phyloP scores from a whole-genome alignment of 495 filamentous ascomycete genomes.

The Filosporella fistucella region DNA sequence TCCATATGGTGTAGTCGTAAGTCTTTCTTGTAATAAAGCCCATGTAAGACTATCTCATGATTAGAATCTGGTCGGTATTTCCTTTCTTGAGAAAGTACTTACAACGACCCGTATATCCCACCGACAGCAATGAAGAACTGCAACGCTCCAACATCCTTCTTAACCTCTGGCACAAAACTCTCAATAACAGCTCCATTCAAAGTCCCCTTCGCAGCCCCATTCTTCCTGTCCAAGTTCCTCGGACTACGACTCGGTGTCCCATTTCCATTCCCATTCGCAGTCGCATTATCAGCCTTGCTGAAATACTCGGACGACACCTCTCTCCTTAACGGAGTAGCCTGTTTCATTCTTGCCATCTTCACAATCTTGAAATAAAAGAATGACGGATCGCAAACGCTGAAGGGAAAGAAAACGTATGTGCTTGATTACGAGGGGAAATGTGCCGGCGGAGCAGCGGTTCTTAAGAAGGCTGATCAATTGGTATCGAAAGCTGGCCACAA shows the following conservation, averaged over 20 bases:
- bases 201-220: constrained; percentile 37
- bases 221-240: constrained; percentile 20
- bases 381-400: too few species aligned
- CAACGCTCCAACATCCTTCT: constrained; percentile 48
- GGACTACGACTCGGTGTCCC: constrained; percentile 19
- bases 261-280: too few species aligned
- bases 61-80: background rate
- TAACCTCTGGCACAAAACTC: constrained; percentile 18
- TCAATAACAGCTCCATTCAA: constrained; percentile 28
- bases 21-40: constrained; percentile 94
- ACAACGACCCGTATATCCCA: constrained; percentile 97
- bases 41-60: constrained; percentile 74
- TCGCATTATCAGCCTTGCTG: constrained; percentile 33
- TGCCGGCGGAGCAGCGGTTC: too few species aligned
- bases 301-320: constrained; percentile 59
- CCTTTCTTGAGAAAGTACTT: constrained; percentile 31
- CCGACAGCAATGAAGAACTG: constrained; percentile 83
- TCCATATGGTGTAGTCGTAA: constrained; percentile 91
- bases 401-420: too few species aligned
- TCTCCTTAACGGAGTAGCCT: constrained; percentile 60
- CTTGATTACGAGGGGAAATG: too few species aligned
- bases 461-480: too few species aligned
- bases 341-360: constrained; percentile 68
- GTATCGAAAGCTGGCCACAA: too few species aligned
- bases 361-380: too few species aligned